These are phyloP conservation scores for Samsoniella hepiali DNA, from an alignment of 2,329 filamentous ascomycete species.

Conservation along the genomic window DNA sequence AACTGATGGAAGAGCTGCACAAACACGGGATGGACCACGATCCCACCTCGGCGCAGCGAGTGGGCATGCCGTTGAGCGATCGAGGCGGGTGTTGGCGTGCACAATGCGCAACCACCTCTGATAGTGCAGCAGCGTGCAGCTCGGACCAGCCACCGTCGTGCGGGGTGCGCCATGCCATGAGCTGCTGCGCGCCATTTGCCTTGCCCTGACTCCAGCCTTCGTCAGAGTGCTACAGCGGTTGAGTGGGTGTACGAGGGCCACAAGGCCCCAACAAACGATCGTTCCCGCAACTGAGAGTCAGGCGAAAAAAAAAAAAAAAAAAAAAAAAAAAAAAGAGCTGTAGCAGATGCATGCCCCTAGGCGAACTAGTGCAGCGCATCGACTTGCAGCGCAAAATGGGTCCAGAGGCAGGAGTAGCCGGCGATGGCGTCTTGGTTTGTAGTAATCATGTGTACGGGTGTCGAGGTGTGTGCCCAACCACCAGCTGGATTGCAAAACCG, in stretches of 20 bases:
- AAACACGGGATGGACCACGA: slow-evolving; percentile 4
- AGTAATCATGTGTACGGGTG: not conserved
- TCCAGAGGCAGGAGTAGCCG: not conserved
- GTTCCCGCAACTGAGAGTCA: not conserved
- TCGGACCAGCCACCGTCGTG: slow-evolving; percentile 13
- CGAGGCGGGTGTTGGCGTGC: slow-evolving; percentile 12
- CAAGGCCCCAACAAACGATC: not conserved
- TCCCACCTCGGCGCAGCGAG: slow-evolving; percentile 11
- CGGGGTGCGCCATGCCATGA: slow-evolving; percentile 12
- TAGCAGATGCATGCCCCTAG: not conserved
- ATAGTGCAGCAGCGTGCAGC: slow-evolving; percentile 1
- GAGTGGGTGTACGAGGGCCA: not conserved
- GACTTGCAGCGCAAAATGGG: not conserved
- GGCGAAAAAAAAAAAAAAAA: not conserved
- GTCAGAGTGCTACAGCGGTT: not conserved
- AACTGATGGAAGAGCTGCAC: not conserved
- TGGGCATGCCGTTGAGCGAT: slow-evolving; percentile 15
- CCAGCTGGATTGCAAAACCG: slow-evolving; percentile 2
- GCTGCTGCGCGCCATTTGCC: slow-evolving; percentile 4
- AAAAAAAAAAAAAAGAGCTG: not conserved
- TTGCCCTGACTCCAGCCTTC: not conserved
- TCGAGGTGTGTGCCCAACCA: not conserved
- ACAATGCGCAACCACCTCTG: slow-evolving; percentile 11
- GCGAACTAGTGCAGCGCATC: not conserved
- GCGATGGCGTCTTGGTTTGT: slow-evolving; percentile 2